phyloP scores from a whole-genome alignment of 2,329 filamentous ascomycete genomes.

The Diaporthe ilicicola region DNA sequence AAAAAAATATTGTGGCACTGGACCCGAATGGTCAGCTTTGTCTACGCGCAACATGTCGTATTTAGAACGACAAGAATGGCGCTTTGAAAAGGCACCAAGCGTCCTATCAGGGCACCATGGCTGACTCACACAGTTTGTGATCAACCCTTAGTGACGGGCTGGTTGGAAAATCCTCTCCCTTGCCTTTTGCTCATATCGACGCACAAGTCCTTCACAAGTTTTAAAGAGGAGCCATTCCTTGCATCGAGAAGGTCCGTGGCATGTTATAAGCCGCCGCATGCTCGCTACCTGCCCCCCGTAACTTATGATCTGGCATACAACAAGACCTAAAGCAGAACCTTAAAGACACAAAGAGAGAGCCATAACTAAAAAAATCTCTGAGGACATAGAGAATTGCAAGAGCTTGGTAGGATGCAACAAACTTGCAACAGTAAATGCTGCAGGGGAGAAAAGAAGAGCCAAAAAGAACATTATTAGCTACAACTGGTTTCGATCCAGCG shows the following conservation, averaged over 20 bases:
- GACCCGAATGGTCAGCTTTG: not conserved
- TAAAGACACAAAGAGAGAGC: no score
- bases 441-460: not conserved
- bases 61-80: no score
- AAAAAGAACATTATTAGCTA: conserved; percentile 28
- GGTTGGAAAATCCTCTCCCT: no score
- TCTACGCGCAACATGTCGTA: not conserved
- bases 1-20: not conserved
- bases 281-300: not conserved
- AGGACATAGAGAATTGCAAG: no score
- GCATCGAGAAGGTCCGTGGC: not conserved
- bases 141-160: not conserved
- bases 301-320: no score
- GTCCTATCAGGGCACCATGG: not conserved
- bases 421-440: not conserved
- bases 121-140: not conserved
- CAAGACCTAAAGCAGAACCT: no score
- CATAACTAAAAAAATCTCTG: no score
- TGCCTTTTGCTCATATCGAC: no score
- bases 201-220: no score
- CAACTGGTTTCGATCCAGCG: conserved; percentile 35
- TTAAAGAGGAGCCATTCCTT: not conserved
- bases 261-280: not conserved
- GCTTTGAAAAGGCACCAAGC: no score
- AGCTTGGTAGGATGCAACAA: no score